Evolutionary conservation across 371 early-diverging fungal genomes (phyloP).

Genomic region (Apophysomyces trapeziformis): DNA sequence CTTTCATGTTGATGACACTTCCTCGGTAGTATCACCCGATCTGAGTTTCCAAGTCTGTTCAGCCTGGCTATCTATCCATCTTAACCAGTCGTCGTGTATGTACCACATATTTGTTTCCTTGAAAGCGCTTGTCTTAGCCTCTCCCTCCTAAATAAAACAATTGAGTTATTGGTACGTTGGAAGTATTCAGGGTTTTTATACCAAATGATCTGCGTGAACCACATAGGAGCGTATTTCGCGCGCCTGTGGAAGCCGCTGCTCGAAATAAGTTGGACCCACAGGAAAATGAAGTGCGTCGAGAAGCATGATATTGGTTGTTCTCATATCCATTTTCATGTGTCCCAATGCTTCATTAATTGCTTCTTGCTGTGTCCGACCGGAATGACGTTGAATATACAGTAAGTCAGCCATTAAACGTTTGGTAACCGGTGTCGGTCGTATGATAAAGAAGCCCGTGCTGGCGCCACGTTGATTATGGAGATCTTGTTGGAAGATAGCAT

Average conservation of each 20-base stretch:
- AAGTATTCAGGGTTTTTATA: conserved; percentile 11
- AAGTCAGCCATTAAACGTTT: conserved; percentile 42
- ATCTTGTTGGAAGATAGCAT: conserved; percentile 47
- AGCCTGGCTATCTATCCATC: conserved; percentile 29
- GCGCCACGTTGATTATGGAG: conserved; percentile 34
- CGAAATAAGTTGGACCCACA: conserved; percentile 43
- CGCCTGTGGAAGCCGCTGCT: conserved; percentile 30
- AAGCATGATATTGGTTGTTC: conserved; percentile 33
- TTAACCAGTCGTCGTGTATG: conserved; percentile 44
- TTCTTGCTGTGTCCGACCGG: conserved; percentile 40
- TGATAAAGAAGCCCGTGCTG: conserved; percentile 48
- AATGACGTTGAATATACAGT: conserved; percentile 38
- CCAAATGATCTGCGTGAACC: conserved; percentile 46
- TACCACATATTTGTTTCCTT: conserved; percentile 39
- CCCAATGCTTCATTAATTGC: conserved; percentile 44
- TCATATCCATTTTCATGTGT: conserved; percentile 32
- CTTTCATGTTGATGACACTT: too few species aligned
- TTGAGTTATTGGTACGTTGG: background rate
- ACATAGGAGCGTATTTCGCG: conserved; percentile 44
- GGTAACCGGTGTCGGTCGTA: conserved; percentile 38
- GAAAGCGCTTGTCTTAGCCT: conserved; percentile 52
- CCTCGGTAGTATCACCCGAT: too few species aligned
- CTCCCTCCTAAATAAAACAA: conserved; percentile 36
- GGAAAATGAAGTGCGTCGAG: conserved; percentile 48
- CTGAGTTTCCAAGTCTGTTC: conserved; percentile 15